phyloP scores from a whole-genome alignment of 371 early-diverging fungal genomes.

The Thermomucor indicae-seudaticae region DNA sequence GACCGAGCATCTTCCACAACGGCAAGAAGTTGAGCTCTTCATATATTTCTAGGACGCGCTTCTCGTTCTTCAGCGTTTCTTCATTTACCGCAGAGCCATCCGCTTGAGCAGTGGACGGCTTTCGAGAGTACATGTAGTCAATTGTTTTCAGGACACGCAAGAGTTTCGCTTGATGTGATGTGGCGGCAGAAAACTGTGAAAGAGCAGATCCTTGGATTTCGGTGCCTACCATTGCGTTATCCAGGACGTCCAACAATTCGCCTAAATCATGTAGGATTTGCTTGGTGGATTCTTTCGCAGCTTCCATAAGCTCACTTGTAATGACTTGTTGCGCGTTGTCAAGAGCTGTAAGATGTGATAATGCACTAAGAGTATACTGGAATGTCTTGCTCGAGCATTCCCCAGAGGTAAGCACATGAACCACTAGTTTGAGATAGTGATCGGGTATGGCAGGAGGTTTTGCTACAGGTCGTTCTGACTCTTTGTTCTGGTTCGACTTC shows the following conservation, averaged over 20 bases:
- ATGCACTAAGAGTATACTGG: conserved; percentile 85
- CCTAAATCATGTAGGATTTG: conserved; percentile 67
- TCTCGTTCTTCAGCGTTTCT: conserved; percentile 34
- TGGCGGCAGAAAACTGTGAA: conserved; percentile 75
- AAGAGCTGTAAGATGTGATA: conserved; percentile 81
- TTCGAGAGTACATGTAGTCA: conserved; percentile 74
- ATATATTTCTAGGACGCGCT: conserved; percentile 63
- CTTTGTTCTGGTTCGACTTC: no score
- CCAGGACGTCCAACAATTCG: conserved; percentile 57
- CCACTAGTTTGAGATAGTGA: conserved; percentile 72
- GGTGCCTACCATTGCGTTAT: conserved; percentile 51
- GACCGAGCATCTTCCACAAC: conserved; percentile 82
- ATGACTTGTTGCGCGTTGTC: conserved; percentile 73
- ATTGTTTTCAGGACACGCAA: conserved; percentile 92
- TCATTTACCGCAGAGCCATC: conserved; percentile 13
- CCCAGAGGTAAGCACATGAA: conserved; percentile 85
- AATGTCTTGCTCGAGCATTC: conserved; percentile 93
- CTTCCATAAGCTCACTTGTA: conserved; percentile 67
- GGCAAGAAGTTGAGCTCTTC: conserved; percentile 66
- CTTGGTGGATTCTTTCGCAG: conserved; percentile 68
- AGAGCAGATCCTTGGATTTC: conserved; percentile 62
- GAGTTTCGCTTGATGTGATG: conserved; percentile 88
- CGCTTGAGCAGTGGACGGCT: conserved; percentile 17
- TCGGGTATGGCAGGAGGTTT: conserved; percentile 74
- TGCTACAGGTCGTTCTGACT: conserved; percentile 24